phyloP scores from a whole-genome alignment of 768 basidiomycete genomes.

The Mycena epipterygia region DNA sequence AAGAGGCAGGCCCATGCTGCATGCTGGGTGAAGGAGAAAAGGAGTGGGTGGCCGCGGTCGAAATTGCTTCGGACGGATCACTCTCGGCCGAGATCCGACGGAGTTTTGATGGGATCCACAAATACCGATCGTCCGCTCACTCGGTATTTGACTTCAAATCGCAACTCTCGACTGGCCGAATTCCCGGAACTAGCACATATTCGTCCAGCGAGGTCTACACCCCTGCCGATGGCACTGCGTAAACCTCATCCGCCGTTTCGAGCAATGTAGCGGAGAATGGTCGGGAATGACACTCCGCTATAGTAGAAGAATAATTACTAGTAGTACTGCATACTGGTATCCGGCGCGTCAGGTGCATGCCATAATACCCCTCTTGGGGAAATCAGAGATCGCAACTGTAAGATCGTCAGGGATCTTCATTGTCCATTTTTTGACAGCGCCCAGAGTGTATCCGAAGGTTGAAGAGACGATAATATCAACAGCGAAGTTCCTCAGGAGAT shows the following conservation, averaged over 20 bases:
- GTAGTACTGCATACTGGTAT: neutral
- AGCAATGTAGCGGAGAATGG: conserved; percentile 76
- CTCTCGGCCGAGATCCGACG: too few relatives aligned
- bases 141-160: too few relatives aligned
- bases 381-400: neutral
- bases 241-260: conserved; percentile 76
- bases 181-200: too few relatives aligned
- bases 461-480: neutral
- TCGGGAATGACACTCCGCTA: conserved; percentile 80
- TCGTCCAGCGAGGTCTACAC: too few relatives aligned
- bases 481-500: conserved; percentile 4
- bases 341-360: neutral
- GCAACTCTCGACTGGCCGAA: too few relatives aligned
- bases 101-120: too few relatives aligned
- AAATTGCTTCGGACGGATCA: too few relatives aligned
- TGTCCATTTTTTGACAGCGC: neutral
- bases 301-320: neutral
- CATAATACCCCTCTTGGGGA: neutral
- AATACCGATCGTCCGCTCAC: too few relatives aligned
- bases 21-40: too few relatives aligned
- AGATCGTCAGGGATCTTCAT: neutral
- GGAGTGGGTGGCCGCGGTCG: too few relatives aligned
- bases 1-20: too few relatives aligned
- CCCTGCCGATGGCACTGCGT: too few relatives aligned
- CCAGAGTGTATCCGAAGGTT: conserved; percentile 6